These are phyloP conservation scores for Beta lomatogona DNA, from an alignment of 179 eudicot species.

Conservation along the genomic window DNA sequence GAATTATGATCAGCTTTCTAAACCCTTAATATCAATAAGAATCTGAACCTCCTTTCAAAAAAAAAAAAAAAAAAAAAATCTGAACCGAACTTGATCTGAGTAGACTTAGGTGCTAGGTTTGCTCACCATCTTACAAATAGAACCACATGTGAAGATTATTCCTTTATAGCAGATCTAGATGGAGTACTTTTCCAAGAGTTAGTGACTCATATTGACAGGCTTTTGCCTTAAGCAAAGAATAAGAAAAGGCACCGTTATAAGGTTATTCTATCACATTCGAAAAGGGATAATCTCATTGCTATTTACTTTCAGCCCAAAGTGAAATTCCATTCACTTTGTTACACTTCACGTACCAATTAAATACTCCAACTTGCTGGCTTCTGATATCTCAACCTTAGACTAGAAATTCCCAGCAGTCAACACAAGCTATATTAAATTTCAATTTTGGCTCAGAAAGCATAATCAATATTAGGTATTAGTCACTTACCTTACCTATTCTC, in stretches of 20 bases:
- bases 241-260: slow-evolving; percentile 2
- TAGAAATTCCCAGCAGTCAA: background rate
- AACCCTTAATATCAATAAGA: background rate
- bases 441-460: background rate
- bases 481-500: background rate
- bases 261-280: slow-evolving; percentile 6
- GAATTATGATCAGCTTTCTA: no score
- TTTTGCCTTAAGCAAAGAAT: slow-evolving; percentile 41
- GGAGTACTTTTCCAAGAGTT: slow-evolving; percentile 8
- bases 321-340: slow-evolving; percentile 11
- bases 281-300: background rate
- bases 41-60: background rate
- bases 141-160: slow-evolving; percentile 18
- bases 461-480: background rate
- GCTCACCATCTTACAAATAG: slow-evolving; percentile 4
- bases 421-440: slow-evolving; percentile 2
- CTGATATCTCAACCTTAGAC: background rate
- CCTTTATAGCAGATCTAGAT: slow-evolving; percentile 20
- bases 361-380: background rate
- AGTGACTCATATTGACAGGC: slow-evolving; percentile 31
- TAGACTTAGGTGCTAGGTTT: background rate
- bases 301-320: background rate
- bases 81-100: background rate
- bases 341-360: background rate
- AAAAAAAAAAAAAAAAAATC: background rate